Evolutionary conservation across 176 grass and related monocot species (phyloP), one percentile per base, ranked within the genome.

Genomic region (Cymbopogon citratus): DNA sequence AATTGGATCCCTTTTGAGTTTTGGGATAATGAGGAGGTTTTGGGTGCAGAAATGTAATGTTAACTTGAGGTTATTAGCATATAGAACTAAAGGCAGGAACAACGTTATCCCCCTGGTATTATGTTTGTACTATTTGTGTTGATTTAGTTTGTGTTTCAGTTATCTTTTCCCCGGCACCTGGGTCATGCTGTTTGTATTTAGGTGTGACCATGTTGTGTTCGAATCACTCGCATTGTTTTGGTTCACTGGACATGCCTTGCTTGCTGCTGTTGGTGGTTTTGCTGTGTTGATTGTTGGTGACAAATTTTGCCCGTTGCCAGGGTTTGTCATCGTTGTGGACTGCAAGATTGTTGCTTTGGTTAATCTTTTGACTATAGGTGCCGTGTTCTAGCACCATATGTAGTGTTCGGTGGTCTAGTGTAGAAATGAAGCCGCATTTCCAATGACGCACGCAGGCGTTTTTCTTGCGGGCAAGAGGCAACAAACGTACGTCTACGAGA

Each of bases 1-100:
- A 69, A 31, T 36, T 70, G 44, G 46, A 67, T 52, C 73, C 78
- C 79, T 86, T 86, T 83, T 86, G 36, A 83, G 59, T 78, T 90
- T 83, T 83, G 74, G 46, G 69, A 74, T 28, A 64, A 3, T 28
- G 11, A 41, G 16, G 57, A 74, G 54, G 28, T 48, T 78, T 82
- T 73, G 70, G 69, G 25, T 43, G 15, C 66, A 56, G 9, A 68
- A 67, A 39, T 69, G 48, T 75, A 56, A 56, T 45, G 39, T 67
- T 78, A 81, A 59, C 71, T 65, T 66, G 16, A 25, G 67, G 23
- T 68, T 86, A 66, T 49, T 79, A 69, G 40, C 46, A 29, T 86
- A 40, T 86, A 86, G 74, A 82, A 81, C 66, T 81, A 31, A 73
- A 48, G 29, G 73, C 59, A 59, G 71, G 71, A 79, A 76, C 76